Conservation (phyloP, 2,329 filamentous ascomycete species). For the Chrysoporthe cubensis region DNA sequence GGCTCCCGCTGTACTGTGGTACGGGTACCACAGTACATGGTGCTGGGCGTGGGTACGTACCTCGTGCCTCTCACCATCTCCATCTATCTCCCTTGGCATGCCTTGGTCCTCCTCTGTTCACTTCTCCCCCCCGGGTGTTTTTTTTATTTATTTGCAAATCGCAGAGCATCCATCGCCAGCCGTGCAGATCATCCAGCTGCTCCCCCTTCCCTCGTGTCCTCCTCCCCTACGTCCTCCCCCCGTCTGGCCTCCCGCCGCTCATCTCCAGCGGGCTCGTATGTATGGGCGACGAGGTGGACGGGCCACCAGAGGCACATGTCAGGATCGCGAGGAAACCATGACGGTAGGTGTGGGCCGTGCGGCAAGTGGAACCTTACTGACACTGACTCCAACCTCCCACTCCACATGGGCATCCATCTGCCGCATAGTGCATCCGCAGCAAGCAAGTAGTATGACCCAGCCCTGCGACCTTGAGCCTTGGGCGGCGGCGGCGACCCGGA, state of each 20-base stretch:
- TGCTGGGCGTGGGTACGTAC: background rate
- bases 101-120: background rate
- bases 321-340: background rate
- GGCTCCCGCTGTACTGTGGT: background rate
- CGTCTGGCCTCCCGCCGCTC: too few relatives aligned
- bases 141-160: background rate
- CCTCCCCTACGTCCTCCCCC: too few relatives aligned
- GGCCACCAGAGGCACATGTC: background rate
- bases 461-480: too few relatives aligned
- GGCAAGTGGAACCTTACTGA: background rate
- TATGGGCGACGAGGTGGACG: background rate
- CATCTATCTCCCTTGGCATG: background rate
- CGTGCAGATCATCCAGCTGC: too few relatives aligned
- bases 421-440: too few relatives aligned
- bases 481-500: too few relatives aligned
- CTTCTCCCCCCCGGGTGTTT: background rate
- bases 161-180: too few relatives aligned
- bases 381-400: background rate
- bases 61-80: background rate
- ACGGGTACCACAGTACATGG: background rate
- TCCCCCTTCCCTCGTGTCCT: too few relatives aligned
- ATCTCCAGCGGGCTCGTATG: too few relatives aligned
- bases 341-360: slow-evolving; percentile 1
- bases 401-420: background rate
- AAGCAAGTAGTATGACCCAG: too few relatives aligned